Base-by-base conservation (phyloP, 2,329 filamentous ascomycete genomes). In the Whalleya microplaca region DNA sequence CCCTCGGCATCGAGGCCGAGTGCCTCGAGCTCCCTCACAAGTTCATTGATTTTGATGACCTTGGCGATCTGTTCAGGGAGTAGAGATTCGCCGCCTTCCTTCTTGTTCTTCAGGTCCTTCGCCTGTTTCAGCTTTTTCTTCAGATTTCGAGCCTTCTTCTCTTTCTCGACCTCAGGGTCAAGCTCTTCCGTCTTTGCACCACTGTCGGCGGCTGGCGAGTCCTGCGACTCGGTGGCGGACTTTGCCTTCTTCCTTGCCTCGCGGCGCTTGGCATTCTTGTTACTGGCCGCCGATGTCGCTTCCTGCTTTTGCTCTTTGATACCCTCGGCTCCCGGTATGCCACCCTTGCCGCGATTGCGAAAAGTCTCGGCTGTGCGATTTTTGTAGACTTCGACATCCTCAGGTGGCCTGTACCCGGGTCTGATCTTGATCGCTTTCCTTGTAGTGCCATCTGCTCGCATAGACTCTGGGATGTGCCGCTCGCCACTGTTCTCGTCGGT, bases 91-190 rank as follows among this genome's bases (percentile, higher is more conserved):
- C 95, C 95, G 53, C 86, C 87, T 21, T 96, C 91, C 74, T 96
- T 96, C 81, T 96, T 97, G 68, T 87, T 88, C 71, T 92, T 89
- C 51, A 99, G 80, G 2, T 98, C 95, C 65, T 87, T 89, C 3
- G 95, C 94, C 73, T 99, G 95, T 68, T 94, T 90, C 58, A 99
- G 79, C 76, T 98, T 99, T 81, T 99, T 99, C 72, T 89, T 90
- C 44, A 98, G 77, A 68, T 91, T 96, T 62, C 93, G 87, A 0
- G 90, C 94, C 73, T 96, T 96, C 80, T 96, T 99, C 72, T 96
- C 92, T 66, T 84, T 89, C 73, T 97, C 92, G 0, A 81, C 86
- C 62, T 92, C 89, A 0, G 84, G 81, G 65, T 95, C 89, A 0
- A 80, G 70, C 21, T 80, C 75, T 46, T 83, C 82, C 56, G 64